Conservation (phyloP, 1,139 yeast genomes). For the Pichia terricola region DNA sequence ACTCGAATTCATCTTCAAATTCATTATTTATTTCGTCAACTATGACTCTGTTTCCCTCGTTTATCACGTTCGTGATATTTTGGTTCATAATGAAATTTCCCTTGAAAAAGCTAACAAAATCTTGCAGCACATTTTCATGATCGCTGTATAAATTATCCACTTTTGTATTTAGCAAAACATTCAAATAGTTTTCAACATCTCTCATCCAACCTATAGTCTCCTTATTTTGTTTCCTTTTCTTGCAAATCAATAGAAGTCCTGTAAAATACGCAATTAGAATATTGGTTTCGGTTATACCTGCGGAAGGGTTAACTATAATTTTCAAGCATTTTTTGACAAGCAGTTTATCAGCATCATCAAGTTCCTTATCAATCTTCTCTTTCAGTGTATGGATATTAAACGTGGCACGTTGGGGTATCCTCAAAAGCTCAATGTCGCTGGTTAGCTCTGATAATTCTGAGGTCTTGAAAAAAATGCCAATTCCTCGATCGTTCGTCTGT, state of each 20-base stretch:
- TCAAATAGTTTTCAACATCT: conserved; percentile 16
- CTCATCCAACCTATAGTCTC: conserved; percentile 7
- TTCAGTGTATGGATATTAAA: conserved; percentile 18
- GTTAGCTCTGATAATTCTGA: neutral
- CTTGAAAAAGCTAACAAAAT: conserved; percentile 17
- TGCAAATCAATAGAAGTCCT: conserved; percentile 13
- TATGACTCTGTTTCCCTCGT: neutral
- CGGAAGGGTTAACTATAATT: conserved; percentile 11
- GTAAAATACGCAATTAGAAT: conserved; percentile 23
- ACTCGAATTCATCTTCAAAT: conserved; percentile 1
- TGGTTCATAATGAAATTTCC: conserved; percentile 14
- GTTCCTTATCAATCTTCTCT: conserved; percentile 5
- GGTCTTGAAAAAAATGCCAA: conserved; percentile 19
- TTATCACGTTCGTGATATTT: neutral
- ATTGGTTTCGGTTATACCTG: conserved; percentile 16
- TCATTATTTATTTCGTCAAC: conserved; percentile 13
- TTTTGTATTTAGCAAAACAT: conserved; percentile 17
- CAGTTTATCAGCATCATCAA: conserved; percentile 11
- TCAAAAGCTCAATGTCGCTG: conserved; percentile 13
- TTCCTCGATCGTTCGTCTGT: conserved; percentile 18
- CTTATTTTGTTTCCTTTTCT: neutral
- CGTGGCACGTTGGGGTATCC: conserved; percentile 15
- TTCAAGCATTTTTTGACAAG: conserved; percentile 20
- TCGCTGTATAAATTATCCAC: conserved; percentile 22
- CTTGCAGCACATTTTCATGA: conserved; percentile 20